A percentile compares a stretch with the other conserved stretches of the same genome.
Evolutionary conservation across 306 rosid species (phyloP).

Genomic region (Castanea crenata): DNA sequence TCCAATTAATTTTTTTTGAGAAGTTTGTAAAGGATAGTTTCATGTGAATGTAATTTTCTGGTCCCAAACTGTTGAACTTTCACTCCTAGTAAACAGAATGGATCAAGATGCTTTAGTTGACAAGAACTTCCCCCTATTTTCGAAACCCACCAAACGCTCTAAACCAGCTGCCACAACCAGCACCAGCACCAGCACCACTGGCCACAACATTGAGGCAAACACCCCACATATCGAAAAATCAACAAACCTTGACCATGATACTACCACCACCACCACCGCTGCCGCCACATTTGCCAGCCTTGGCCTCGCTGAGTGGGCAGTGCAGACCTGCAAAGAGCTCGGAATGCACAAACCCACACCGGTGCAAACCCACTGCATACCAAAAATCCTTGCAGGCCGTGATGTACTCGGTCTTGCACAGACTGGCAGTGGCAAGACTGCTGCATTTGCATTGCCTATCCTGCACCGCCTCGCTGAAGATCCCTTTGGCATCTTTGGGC

Average conservation of each 20-base stretch:
- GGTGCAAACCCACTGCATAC: slow-evolving; percentile 71
- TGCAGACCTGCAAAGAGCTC: slow-evolving; percentile 64
- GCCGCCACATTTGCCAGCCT: slow-evolving; percentile 44
- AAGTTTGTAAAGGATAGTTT: no score
- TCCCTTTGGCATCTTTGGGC: slow-evolving; percentile 70
- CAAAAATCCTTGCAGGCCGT: slow-evolving; percentile 60
- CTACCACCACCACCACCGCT: not conserved
- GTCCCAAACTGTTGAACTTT: no score
- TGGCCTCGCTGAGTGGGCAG: slow-evolving; percentile 73
- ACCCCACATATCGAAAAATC: slow-evolving; percentile 21
- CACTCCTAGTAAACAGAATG: not conserved
- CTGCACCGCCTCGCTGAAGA: slow-evolving; percentile 68
- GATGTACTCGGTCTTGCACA: slow-evolving; percentile 83
- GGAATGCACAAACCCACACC: slow-evolving; percentile 61
- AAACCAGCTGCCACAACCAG: not conserved
- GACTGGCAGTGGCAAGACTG: slow-evolving; percentile 89
- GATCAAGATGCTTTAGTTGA: slow-evolving; percentile 30
- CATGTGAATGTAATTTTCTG: no score
- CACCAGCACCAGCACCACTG: not conserved
- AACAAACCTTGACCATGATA: not conserved
- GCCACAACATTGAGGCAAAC: not conserved
- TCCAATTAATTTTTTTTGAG: no score
- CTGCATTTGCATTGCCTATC: slow-evolving; percentile 90
- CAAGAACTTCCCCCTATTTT: slow-evolving; percentile 54
- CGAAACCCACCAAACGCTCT: slow-evolving; percentile 26